A percentile compares a stretch with the other conserved stretches of the same genome.
Conservation (phyloP, 306 rosid species). For the Begonia masoniana region DNA sequence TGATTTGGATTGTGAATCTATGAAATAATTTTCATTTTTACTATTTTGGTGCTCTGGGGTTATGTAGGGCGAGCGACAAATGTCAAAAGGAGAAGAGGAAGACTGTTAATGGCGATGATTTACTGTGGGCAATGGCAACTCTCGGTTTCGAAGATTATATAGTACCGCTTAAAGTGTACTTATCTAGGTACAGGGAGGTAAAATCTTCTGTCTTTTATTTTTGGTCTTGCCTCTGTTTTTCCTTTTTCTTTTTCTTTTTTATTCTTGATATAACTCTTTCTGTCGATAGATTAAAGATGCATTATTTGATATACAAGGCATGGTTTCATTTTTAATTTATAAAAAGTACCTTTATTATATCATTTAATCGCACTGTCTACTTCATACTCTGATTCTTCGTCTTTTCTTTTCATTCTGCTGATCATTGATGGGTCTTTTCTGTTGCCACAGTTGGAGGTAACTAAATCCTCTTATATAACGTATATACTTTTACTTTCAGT, state of each 20-base stretch:
- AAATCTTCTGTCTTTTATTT: background rate
- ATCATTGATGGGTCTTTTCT: conserved; percentile 17
- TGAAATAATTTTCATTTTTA: no score
- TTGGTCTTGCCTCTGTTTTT: no score
- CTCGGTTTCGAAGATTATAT: conserved; percentile 82
- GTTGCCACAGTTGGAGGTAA: conserved; percentile 62
- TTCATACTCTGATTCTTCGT: conserved; percentile 13
- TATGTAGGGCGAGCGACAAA: conserved; percentile 74
- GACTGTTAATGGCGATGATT: conserved; percentile 90
- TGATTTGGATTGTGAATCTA: no score
- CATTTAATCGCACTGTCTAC: background rate
- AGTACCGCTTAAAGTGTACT: conserved; percentile 78
- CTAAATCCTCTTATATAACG: conserved; percentile 10
- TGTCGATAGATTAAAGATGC: no score
- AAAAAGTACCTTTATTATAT: background rate
- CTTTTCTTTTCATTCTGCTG: conserved; percentile 6
- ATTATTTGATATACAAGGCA: no score
- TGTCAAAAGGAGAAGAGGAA: conserved; percentile 94
- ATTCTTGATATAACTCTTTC: no score
- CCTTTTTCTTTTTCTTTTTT: no score
- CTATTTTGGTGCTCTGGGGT: background rate
- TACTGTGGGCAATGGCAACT: conserved; percentile 89
- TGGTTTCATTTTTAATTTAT: background rate
- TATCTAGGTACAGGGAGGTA: conserved; percentile 88
- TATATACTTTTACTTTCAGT: background rate